Evolutionary conservation across 2,329 filamentous ascomycete genomes (phyloP), one percentile per base, ranked within the genome.

Genomic region (Hypoxylon sp.): DNA sequence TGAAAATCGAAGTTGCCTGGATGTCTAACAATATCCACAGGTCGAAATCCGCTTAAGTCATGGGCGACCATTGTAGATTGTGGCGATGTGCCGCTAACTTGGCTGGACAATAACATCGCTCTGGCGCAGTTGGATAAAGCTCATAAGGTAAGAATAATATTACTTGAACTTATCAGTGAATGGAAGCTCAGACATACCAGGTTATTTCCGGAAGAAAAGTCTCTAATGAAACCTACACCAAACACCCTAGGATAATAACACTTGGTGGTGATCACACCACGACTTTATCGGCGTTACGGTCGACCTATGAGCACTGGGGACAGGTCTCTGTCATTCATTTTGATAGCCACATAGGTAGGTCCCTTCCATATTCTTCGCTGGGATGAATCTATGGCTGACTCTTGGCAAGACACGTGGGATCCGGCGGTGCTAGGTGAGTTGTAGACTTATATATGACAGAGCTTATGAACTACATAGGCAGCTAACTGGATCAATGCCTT

Each of bases 61-160:
- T 91, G 87, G 86, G 86, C 87, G 0, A 83, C 75, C 9, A 78
- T 93, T 35, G 78, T 90, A 26, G 89, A 93, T 72, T 92, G 89
- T 64, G 90, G 90, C 21, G 89, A 93, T 62, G 89, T 90, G 46
- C 87, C 87, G 1, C 76, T 91, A 52, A 90, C 87, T 0, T 88
- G 87, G 7, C 86, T 92, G 57, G 89, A 93, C 71, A 93, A 92
- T 67, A 82, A 76, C 0, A 73, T 91, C 0, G 89, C 90, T 0
- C 73, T 92, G 47, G 79, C 80, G 9, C 89, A 92, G 68, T 88
- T 93, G 78, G 86, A 82, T 46, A 84, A 88, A 66, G 87, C 87
- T 0, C 81, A 86, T 61, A 72, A 12, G 71, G 67, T 77, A 77
- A 47, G 55, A 63, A 60, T 20, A 7, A 36, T n/a, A n/a, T n/a